A percentile compares a stretch with the other conserved stretches of the same genome.
Evolutionary conservation across 164 flowering plant species (phyloP).

Genomic region (Kalanchoe fedtschenkoi): DNA sequence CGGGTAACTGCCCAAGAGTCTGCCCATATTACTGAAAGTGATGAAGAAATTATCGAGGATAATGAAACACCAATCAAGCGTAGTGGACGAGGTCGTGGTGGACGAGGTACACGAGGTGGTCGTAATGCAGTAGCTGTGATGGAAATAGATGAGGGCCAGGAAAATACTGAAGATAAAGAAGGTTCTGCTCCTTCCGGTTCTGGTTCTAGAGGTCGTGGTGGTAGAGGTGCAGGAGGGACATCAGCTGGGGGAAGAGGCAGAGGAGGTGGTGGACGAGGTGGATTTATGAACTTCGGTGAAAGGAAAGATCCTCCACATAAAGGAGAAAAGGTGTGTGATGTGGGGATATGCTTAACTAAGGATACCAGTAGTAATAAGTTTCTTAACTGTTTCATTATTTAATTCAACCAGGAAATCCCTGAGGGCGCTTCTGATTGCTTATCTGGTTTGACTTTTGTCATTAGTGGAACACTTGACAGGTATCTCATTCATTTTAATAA

Average conservation of each 20-base stretch:
- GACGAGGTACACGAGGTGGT: constrained; percentile 82
- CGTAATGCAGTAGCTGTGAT: constrained; percentile 37
- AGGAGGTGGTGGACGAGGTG: constrained; percentile 86
- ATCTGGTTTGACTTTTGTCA: constrained; percentile 82
- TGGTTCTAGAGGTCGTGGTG: constrained; percentile 35
- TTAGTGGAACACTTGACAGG: constrained; percentile 99
- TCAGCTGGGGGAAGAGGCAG: constrained; percentile 47
- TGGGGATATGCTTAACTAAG: neutral
- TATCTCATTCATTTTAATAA: constrained; percentile 16
- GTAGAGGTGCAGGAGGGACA: constrained; percentile 23
- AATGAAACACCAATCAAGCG: constrained; percentile 17
- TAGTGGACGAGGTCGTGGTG: constrained; percentile 73
- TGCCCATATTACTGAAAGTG: constrained; percentile 34
- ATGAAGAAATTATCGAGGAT: constrained; percentile 24
- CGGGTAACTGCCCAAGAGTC: constrained; percentile 32
- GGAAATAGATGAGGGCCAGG: constrained; percentile 8
- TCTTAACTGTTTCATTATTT: neutral
- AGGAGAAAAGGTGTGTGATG: constrained; percentile 67
- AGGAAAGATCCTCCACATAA: constrained; percentile 97
- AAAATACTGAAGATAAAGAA: neutral
- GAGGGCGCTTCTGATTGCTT: constrained; percentile 85
- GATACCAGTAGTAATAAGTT: neutral
- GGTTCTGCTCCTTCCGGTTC: constrained; percentile 15
- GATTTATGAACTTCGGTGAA: constrained; percentile 90
- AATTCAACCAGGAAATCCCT: constrained; percentile 70